Evolutionary conservation across 1,284 basidiomycete species (phyloP).

Genomic region (Flammula alnicola): DNA sequence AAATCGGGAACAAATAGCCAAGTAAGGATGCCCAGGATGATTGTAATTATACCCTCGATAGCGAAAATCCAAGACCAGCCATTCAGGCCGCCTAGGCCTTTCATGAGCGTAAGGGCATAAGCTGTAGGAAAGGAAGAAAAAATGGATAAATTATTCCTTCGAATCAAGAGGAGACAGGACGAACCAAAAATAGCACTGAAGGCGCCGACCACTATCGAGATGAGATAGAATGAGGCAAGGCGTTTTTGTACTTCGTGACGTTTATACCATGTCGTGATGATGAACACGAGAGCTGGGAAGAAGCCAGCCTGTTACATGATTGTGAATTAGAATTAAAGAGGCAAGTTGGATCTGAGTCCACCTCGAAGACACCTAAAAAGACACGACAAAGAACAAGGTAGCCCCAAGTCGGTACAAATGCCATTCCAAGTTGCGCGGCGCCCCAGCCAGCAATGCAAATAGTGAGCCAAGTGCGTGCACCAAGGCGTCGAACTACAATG

Average conservation of each 20-base stretch:
- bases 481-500: conserved; percentile 37
- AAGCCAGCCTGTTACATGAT: conserved; percentile 46
- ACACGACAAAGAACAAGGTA: conserved; percentile 39
- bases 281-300: conserved; percentile 46
- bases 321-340: no score
- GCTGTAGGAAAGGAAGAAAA: conserved; percentile 31
- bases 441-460: conserved; percentile 45
- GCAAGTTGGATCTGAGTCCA: conserved; percentile 21
- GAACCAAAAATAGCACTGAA: conserved; percentile 41
- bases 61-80: conserved; percentile 29
- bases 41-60: conserved; percentile 23
- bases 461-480: conserved; percentile 41
- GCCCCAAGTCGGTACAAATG: conserved; percentile 43
- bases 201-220: conserved; percentile 41
- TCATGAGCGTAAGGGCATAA: conserved; percentile 39
- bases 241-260: conserved; percentile 49
- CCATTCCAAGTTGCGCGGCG: conserved; percentile 41
- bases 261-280: conserved; percentile 51
- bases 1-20: conserved; percentile 27
- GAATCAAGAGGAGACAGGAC: background rate
- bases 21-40: conserved; percentile 21
- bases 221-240: conserved; percentile 44
- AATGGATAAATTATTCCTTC: no score
- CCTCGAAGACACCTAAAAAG: conserved; percentile 45
- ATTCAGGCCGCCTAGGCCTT: conserved; percentile 36